Conservation (phyloP, 202 grass and related monocot species). For the Carex sylvatica region DNA sequence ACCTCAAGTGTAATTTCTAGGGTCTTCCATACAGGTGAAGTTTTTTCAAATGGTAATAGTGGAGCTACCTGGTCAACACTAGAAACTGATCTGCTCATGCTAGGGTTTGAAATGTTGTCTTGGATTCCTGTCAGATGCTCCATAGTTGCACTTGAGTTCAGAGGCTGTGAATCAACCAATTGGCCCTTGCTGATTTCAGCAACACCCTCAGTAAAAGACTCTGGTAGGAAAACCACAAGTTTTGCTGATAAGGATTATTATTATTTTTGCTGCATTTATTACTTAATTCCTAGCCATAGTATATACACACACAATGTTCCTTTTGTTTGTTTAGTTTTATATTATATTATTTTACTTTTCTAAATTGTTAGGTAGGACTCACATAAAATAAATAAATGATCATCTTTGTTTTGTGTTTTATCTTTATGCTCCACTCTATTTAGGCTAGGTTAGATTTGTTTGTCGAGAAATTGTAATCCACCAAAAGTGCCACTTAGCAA, state of each 20-base stretch:
- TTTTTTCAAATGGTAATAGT: conserved; percentile 43
- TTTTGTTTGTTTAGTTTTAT: background rate
- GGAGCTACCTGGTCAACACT: background rate
- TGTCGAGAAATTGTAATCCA: background rate
- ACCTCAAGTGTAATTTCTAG: conserved; percentile 50
- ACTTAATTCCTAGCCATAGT: background rate
- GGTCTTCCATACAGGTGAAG: conserved; percentile 48
- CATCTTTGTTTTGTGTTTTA: background rate
- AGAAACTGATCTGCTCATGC: background rate
- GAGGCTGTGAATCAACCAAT: background rate
- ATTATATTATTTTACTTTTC: background rate
- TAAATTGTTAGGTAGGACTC: background rate
- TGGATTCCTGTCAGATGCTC: background rate
- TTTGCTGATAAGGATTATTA: background rate
- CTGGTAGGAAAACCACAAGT: background rate
- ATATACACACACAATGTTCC: background rate
- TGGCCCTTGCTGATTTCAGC: conserved; percentile 2
- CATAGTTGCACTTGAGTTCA: background rate
- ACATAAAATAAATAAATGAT: background rate
- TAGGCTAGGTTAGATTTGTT: background rate
- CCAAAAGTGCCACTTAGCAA: background rate
- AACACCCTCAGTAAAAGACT: background rate
- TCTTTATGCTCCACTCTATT: background rate
- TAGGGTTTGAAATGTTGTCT: background rate
- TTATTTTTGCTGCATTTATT: background rate